A percentile compares a stretch with the other conserved stretches of the same genome.
These are phyloP conservation scores for Penicillium malachiteum DNA, from an alignment of 495 filamentous ascomycete genomes.

Conservation along the genomic window DNA sequence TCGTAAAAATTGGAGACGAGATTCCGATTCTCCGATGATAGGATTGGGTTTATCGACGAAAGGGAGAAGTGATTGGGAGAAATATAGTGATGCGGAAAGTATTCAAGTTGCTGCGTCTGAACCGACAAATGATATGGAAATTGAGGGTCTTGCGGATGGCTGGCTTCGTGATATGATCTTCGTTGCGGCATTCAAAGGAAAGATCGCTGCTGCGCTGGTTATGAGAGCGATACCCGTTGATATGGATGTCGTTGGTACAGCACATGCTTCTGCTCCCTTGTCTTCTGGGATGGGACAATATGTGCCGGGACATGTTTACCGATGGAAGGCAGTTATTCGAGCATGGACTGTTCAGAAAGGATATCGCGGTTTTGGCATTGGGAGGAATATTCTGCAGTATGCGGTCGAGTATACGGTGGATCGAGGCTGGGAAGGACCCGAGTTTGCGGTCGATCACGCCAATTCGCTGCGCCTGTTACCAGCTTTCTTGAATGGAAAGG, in stretches of 20 bases:
- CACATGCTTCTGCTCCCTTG: neutral
- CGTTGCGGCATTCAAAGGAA: conserved; percentile 53
- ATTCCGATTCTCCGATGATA: too few species aligned
- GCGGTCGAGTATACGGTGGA: conserved; percentile 57
- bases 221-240: conserved; percentile 41
- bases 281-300: neutral
- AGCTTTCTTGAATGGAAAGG: neutral
- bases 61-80: too few species aligned
- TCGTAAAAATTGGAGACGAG: too few species aligned
- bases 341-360: conserved; percentile 71
- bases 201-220: conserved; percentile 57
- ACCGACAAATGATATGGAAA: neutral
- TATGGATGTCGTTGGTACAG: neutral
- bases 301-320: neutral
- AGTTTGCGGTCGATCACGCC: conserved; percentile 67
- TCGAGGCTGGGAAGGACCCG: conserved; percentile 53
- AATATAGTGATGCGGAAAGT: too few species aligned
- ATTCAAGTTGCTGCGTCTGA: neutral
- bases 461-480: conserved; percentile 45
- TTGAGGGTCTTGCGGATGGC: neutral
- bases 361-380: conserved; percentile 69
- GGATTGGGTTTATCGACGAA: too few species aligned
- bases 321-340: conserved; percentile 49
- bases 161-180: conserved; percentile 34
- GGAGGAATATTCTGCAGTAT: conserved; percentile 63